These are phyloP conservation scores for Cupressus sempervirens DNA, from an alignment of 75 land plant species.

Conservation along the genomic window DNA sequence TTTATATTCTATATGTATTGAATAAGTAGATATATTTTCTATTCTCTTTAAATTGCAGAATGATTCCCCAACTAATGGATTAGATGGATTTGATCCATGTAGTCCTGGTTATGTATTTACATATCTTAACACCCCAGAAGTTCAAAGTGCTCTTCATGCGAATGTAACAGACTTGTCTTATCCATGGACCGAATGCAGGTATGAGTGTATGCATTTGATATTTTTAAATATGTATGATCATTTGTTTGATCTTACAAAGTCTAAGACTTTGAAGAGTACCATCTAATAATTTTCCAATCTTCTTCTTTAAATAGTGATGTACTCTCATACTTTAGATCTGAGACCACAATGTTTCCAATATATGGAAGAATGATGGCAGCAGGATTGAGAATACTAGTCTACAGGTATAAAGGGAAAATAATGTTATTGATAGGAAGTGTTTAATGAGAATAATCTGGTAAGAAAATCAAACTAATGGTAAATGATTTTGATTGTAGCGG, in stretches of 20 bases:
- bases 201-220: neutral
- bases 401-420: slow-evolving; percentile 18
- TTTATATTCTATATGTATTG: too few species aligned
- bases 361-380: slow-evolving; percentile 23
- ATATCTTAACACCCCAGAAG: slow-evolving; percentile 56
- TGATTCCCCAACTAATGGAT: neutral
- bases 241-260: too few species aligned
- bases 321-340: slow-evolving; percentile 12
- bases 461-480: neutral
- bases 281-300: too few species aligned
- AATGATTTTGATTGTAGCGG: slow-evolving; percentile 10
- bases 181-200: slow-evolving; percentile 56
- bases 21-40: neutral
- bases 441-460: neutral
- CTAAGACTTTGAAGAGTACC: too few species aligned
- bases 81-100: slow-evolving; percentile 42
- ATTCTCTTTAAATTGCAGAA: neutral
- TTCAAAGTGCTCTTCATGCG: slow-evolving; percentile 70
- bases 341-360: slow-evolving; percentile 24
- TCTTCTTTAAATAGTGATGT: neutral
- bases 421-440: neutral
- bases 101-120: slow-evolving; percentile 18
- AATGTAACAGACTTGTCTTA: slow-evolving; percentile 32
- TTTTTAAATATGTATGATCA: too few species aligned
- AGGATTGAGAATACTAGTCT: slow-evolving; percentile 34